These are phyloP conservation scores for Harringtonia aguacate DNA, from an alignment of 2,329 filamentous ascomycete species.

Conservation along the genomic window DNA sequence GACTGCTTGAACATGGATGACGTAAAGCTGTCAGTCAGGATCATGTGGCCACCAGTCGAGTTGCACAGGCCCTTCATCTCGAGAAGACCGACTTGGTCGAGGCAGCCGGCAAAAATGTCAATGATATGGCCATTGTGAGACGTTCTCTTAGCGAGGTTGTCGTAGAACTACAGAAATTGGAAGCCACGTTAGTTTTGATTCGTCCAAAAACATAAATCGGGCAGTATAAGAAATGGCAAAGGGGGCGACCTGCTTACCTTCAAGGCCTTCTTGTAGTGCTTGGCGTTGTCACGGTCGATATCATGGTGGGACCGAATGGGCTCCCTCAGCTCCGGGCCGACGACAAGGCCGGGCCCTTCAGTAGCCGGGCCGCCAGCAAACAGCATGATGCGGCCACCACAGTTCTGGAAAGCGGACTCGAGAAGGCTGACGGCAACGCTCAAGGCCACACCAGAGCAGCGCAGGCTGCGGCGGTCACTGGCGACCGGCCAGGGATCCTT, in stretches of 20 bases:
- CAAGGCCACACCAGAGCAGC: slow-evolving; percentile 92
- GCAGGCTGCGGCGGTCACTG: slow-evolving; percentile 78
- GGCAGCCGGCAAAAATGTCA: slow-evolving; percentile 93
- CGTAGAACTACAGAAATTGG: slow-evolving; percentile 63
- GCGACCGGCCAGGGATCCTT: slow-evolving; percentile 97
- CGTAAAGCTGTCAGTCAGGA: slow-evolving; percentile 95
- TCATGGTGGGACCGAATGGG: slow-evolving; percentile 97
- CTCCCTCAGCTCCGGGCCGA: slow-evolving; percentile 89
- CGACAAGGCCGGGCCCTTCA: slow-evolving; percentile 93
- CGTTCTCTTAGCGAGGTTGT: slow-evolving; percentile 82
- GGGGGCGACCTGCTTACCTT: slow-evolving; percentile 52
- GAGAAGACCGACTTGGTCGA: slow-evolving; percentile 91
- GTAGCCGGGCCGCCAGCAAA: slow-evolving; percentile 93
- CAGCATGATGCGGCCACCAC: slow-evolving; percentile 91
- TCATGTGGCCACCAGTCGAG: slow-evolving; percentile 95
- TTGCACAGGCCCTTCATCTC: slow-evolving; percentile 98
- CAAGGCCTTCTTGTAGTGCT: slow-evolving; percentile 98
- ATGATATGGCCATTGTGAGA: slow-evolving; percentile 96
- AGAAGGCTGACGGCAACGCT: slow-evolving; percentile 88
- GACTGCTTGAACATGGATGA: slow-evolving; percentile 99
- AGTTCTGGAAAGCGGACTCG: slow-evolving; percentile 91
- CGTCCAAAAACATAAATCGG: too few species aligned
- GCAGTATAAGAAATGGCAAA: background rate
- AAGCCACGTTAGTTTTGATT: too few species aligned
- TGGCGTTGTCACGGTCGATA: slow-evolving; percentile 97